Evolutionary conservation across 2,329 filamentous ascomycete species (phyloP).

Genomic region (Alternaria postmessia): DNA sequence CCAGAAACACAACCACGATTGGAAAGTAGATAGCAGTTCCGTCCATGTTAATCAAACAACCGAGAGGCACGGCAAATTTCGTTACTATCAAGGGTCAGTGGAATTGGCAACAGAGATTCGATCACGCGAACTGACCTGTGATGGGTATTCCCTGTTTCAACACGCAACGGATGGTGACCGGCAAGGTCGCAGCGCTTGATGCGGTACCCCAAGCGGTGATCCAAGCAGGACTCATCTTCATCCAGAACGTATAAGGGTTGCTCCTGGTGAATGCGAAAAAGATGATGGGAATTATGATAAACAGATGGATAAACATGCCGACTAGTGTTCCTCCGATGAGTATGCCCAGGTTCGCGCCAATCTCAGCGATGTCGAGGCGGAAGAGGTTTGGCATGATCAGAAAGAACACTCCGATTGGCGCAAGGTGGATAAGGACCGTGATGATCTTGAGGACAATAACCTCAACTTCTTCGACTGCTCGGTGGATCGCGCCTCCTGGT

Average conservation of each 20-base stretch:
- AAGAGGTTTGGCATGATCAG: slow-evolving; percentile 63
- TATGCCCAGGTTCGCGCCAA: slow-evolving; percentile 60
- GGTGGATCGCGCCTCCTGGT: slow-evolving; percentile 52
- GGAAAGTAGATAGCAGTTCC: slow-evolving; percentile 65
- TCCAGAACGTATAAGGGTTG: slow-evolving; percentile 61
- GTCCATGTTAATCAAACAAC: slow-evolving; percentile 51
- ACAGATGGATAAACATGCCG: slow-evolving; percentile 59
- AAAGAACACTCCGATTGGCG: slow-evolving; percentile 63
- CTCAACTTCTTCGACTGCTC: slow-evolving; percentile 59
- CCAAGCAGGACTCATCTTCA: slow-evolving; percentile 61
- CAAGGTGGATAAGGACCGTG: slow-evolving; percentile 58
- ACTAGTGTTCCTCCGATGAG: slow-evolving; percentile 59
- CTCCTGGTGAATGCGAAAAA: slow-evolving; percentile 45
- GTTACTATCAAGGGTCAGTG: slow-evolving; percentile 35
- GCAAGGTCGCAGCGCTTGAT: slow-evolving; percentile 62
- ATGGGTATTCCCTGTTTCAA: slow-evolving; percentile 54
- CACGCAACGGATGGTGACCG: slow-evolving; percentile 58
- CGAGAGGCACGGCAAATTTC: slow-evolving; percentile 60
- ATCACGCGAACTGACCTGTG: slow-evolving; percentile 26
- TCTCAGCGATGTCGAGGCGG: slow-evolving; percentile 57
- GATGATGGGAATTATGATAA: slow-evolving; percentile 56
- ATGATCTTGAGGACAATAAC: slow-evolving; percentile 58
- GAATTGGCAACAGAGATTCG: not conserved
- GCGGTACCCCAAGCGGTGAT: slow-evolving; percentile 64
- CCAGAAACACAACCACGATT: slow-evolving; percentile 62